phyloP scores from a whole-genome alignment of 345 rosid species.

The Eucalyptus rudis region DNA sequence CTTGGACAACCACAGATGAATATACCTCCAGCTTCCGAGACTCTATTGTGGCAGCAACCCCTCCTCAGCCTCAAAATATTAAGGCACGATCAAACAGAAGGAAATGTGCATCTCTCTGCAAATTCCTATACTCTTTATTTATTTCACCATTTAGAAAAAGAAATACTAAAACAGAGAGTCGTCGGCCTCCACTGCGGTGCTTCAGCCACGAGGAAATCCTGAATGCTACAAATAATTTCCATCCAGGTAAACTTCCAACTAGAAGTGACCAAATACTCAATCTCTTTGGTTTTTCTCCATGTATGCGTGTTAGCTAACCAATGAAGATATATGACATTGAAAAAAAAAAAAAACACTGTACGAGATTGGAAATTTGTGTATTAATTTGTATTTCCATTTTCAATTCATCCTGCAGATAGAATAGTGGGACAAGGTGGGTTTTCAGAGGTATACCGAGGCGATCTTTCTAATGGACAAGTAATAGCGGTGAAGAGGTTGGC shows the following conservation, averaged over 20 bases:
- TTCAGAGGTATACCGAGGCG: slow-evolving; percentile 89
- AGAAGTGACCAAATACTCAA: neutral
- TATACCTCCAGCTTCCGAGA: slow-evolving; percentile 35
- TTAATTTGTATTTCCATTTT: neutral
- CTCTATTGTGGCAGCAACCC: slow-evolving; percentile 31
- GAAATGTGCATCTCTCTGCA: slow-evolving; percentile 29
- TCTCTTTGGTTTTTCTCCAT: neutral
- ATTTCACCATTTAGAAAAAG: slow-evolving; percentile 42
- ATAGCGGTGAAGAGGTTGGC: slow-evolving; percentile 83
- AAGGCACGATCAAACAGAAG: slow-evolving; percentile 1
- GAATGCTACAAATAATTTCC: slow-evolving; percentile 57
- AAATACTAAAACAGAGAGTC: slow-evolving; percentile 17
- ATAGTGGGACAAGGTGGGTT: slow-evolving; percentile 79
- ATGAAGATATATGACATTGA: neutral
- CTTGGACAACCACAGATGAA: slow-evolving; percentile 37
- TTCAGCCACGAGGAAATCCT: slow-evolving; percentile 68
- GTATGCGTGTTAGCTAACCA: neutral
- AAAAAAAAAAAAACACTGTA: neutral
- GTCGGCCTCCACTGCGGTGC: slow-evolving; percentile 44
- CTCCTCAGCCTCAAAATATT: slow-evolving; percentile 13
- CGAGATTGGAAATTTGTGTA: neutral
- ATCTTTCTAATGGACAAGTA: slow-evolving; percentile 52
- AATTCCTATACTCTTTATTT: slow-evolving; percentile 39
- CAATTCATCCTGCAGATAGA: slow-evolving; percentile 19
- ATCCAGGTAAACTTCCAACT: slow-evolving; percentile 27